phyloP scores from a whole-genome alignment of 164 flowering plant genomes.

The Santalum album region DNA sequence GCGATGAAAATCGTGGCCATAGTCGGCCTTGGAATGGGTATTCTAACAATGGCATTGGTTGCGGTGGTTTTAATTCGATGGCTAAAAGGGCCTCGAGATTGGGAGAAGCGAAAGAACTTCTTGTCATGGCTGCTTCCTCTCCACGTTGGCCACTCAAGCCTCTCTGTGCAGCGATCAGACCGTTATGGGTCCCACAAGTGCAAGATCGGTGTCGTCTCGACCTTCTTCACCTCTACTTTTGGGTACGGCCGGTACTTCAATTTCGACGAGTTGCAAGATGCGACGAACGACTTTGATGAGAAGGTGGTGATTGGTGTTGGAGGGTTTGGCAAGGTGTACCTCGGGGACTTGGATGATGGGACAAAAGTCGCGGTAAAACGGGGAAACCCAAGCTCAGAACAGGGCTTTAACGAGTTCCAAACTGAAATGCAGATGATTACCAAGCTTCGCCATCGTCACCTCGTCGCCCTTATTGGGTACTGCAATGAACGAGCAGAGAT shows the following conservation, averaged over 20 bases:
- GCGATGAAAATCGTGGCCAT: slow-evolving; percentile 27
- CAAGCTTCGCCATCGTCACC: slow-evolving; percentile 78
- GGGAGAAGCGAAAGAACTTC: slow-evolving; percentile 34
- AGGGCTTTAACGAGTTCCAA: slow-evolving; percentile 81
- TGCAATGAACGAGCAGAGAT: slow-evolving; percentile 78
- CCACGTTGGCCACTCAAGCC: slow-evolving; percentile 18
- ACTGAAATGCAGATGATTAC: slow-evolving; percentile 81
- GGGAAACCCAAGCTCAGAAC: slow-evolving; percentile 62
- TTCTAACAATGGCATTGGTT: slow-evolving; percentile 32
- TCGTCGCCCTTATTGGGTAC: slow-evolving; percentile 77
- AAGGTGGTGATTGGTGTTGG: slow-evolving; percentile 75
- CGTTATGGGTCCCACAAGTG: slow-evolving; percentile 33
- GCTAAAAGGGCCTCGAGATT: slow-evolving; percentile 40
- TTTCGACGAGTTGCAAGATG: slow-evolving; percentile 47
- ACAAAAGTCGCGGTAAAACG: slow-evolving; percentile 68
- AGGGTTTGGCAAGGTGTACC: slow-evolving; percentile 89
- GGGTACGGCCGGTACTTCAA: slow-evolving; percentile 56
- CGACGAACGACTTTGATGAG: slow-evolving; percentile 67
- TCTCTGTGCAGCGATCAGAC: slow-evolving; percentile 31
- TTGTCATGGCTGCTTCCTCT: slow-evolving; percentile 57
- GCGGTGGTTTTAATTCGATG: slow-evolving; percentile 24
- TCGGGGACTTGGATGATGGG: slow-evolving; percentile 60
- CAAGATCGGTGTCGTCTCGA: slow-evolving; percentile 37
- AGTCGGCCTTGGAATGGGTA: slow-evolving; percentile 39
- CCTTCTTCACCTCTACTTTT: slow-evolving; percentile 26